These are phyloP conservation scores for Davidsoniella australis DNA, from an alignment of 2,329 filamentous ascomycete genomes.

Conservation along the genomic window DNA sequence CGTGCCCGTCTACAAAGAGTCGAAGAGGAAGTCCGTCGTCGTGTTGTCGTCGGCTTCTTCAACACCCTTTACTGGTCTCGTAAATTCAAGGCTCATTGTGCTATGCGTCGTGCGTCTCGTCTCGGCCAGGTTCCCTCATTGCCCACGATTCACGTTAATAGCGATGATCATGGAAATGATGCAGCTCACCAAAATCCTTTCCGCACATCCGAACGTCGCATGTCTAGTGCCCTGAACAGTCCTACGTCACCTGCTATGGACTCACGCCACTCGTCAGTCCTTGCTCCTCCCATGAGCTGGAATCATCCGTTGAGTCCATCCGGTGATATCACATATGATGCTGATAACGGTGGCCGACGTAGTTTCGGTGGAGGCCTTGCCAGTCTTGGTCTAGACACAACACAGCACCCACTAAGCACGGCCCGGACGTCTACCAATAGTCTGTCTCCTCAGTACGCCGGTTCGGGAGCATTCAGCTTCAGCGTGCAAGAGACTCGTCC, in stretches of 20 bases:
- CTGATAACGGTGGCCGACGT: slow-evolving; percentile 20
- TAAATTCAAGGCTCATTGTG: slow-evolving; percentile 59
- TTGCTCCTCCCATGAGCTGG: background rate
- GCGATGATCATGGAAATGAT: slow-evolving; percentile 39
- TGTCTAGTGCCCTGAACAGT: slow-evolving; percentile 6
- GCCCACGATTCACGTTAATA: slow-evolving; percentile 80
- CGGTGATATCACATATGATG: slow-evolving; percentile 18
- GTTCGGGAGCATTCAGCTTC: slow-evolving; percentile 39
- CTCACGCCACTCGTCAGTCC: slow-evolving; percentile 2
- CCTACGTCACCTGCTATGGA: slow-evolving; percentile 7
- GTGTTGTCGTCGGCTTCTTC: slow-evolving; percentile 87
- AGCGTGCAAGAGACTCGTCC: slow-evolving; percentile 32
- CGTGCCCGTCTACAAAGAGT: slow-evolving; percentile 82
- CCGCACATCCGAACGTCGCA: background rate
- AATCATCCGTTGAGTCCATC: slow-evolving; percentile 10
- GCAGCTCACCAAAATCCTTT: background rate
- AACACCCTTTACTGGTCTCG: slow-evolving; percentile 83
- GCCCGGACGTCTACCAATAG: slow-evolving; percentile 23
- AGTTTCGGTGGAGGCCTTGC: slow-evolving; percentile 24
- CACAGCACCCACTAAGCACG: slow-evolving; percentile 35
- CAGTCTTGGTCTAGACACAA: slow-evolving; percentile 21
- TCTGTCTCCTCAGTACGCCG: slow-evolving; percentile 24
- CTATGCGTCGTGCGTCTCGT: slow-evolving; percentile 54
- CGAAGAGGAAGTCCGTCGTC: slow-evolving; percentile 81
- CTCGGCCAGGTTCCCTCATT: slow-evolving; percentile 67